These are phyloP conservation scores for Podospora pseudoanserina DNA, from an alignment of 495 filamentous ascomycete species.

Conservation along the genomic window DNA sequence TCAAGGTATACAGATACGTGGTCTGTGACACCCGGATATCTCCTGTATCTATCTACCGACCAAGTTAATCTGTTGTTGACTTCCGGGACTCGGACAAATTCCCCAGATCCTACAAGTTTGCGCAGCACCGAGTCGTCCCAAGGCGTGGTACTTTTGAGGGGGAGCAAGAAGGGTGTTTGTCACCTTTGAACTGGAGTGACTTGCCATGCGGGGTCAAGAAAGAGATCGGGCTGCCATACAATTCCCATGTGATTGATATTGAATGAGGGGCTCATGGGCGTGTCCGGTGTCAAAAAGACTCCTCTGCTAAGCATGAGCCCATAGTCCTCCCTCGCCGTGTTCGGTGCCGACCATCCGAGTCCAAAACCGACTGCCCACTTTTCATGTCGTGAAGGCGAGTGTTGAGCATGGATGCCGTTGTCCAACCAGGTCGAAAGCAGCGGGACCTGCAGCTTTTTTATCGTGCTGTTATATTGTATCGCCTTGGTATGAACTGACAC, in stretches of 20 bases:
- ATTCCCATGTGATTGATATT: not conserved
- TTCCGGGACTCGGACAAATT: not conserved
- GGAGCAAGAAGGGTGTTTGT: not conserved
- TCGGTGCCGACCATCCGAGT: not conserved
- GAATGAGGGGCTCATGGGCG: not conserved
- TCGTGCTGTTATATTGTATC: not conserved
- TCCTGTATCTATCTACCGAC: not conserved
- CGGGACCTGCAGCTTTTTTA: not conserved
- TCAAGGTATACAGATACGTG: not conserved
- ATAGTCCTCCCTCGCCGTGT: not conserved
- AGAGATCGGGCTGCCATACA: slow-evolving; percentile 12
- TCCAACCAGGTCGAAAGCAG: not conserved
- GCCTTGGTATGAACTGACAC: not conserved
- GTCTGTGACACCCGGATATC: not conserved
- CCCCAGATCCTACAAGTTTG: not conserved
- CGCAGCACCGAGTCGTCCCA: not conserved
- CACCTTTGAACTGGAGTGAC: not conserved
- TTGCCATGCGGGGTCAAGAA: not conserved
- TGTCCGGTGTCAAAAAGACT: not conserved
- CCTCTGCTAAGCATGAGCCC: not conserved
- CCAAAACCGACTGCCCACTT: not conserved
- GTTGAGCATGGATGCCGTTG: not conserved
- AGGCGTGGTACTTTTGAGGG: not conserved
- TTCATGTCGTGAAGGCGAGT: not conserved
- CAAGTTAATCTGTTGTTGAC: not conserved